phyloP scores from a whole-genome alignment of 306 rosid genomes.

The Cicer pinnatifidum region DNA sequence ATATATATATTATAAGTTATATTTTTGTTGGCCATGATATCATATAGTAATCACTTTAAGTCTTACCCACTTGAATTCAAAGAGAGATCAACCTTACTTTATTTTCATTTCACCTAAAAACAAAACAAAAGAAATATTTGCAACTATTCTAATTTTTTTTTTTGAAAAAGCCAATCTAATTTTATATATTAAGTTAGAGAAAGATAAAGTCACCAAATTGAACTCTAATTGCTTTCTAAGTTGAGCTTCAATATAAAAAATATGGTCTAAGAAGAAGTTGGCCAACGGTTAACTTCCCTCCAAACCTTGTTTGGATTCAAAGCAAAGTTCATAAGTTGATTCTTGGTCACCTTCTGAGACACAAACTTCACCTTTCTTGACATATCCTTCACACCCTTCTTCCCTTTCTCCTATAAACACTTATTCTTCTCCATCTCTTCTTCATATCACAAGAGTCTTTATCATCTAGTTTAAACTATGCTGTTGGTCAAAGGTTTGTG shows the following conservation, averaged over 20 bases:
- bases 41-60: conserved; percentile 42
- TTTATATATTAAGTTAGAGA: no score
- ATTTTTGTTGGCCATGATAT: conserved; percentile 9
- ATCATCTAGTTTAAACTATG: not conserved
- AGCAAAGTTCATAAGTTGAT: conserved; percentile 70
- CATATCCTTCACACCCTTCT: conserved; percentile 58
- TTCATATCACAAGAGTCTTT: no score
- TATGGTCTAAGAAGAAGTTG: conserved; percentile 62
- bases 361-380: conserved; percentile 78
- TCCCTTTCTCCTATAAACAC: conserved; percentile 49
- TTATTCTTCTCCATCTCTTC: conserved; percentile 19
- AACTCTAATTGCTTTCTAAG: conserved; percentile 55
- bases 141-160: conserved; percentile 30
- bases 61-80: conserved; percentile 53
- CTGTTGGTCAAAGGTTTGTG: conserved; percentile 35
- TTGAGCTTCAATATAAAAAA: conserved; percentile 57
- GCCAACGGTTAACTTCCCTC: conserved; percentile 89
- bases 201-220: conserved; percentile 42
- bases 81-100: conserved; percentile 34
- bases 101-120: not conserved
- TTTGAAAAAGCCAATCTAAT: no score
- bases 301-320: conserved; percentile 70
- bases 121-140: conserved; percentile 1
- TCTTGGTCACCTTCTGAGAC: conserved; percentile 82
- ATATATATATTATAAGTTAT: not conserved